phyloP scores from a whole-genome alignment of 306 rosid species.

The Trichosanthes cucumerina region DNA sequence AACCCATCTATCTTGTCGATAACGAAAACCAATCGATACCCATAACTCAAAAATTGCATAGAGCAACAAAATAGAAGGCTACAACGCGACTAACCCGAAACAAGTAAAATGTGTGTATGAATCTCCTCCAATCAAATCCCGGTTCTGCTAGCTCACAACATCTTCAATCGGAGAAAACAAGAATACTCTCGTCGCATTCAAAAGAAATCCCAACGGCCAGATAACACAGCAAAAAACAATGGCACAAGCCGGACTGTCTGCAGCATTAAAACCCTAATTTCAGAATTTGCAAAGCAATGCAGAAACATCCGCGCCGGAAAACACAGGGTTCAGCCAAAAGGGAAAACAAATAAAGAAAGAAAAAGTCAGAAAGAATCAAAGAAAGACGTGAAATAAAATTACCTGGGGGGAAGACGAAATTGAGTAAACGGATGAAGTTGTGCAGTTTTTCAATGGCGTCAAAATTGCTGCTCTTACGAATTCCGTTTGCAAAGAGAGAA shows the following conservation, averaged over 20 bases:
- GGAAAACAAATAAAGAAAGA: background rate
- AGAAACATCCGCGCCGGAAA: slow-evolving; percentile 1
- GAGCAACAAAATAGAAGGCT: background rate
- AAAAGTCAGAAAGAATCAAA: background rate
- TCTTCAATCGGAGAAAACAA: background rate
- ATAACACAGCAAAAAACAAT: background rate
- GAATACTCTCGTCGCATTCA: background rate
- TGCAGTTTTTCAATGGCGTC: background rate
- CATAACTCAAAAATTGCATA: slow-evolving; percentile 7
- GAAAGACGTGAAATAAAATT: background rate
- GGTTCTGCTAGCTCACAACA: background rate
- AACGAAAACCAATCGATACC: background rate
- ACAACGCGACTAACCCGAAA: background rate
- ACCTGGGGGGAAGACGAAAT: background rate
- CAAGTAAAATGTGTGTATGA: background rate
- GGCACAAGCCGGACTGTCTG: background rate
- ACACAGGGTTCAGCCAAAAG: background rate
- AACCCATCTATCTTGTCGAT: slow-evolving; percentile 40
- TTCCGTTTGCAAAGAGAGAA: background rate
- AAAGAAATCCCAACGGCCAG: background rate
- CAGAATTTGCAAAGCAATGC: slow-evolving; percentile 6
- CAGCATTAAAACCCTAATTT: slow-evolving; percentile 15
- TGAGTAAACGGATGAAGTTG: background rate
- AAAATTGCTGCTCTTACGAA: background rate
- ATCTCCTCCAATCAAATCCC: slow-evolving; percentile 4